Conservation (phyloP, 306 rosid species). For the Adenanthera pavonina region DNA sequence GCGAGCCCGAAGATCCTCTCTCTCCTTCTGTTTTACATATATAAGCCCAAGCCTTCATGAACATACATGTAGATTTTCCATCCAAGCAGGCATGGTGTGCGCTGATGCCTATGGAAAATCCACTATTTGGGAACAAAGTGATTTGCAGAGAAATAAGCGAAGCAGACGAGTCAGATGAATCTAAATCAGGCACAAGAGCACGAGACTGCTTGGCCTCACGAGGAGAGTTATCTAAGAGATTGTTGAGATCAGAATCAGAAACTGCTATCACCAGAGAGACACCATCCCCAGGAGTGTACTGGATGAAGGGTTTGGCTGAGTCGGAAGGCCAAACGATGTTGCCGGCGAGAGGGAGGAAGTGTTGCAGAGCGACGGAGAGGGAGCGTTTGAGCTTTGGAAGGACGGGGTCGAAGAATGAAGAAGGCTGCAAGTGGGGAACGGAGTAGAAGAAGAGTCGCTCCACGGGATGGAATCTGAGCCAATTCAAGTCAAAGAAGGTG, state of each 20-base stretch:
- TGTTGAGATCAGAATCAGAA: background rate
- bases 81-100: conserved; percentile 47
- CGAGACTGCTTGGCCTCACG: conserved; percentile 28
- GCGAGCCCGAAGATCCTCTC: background rate
- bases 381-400: background rate
- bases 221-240: background rate
- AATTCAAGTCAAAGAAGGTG: background rate
- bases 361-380: background rate
- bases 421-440: background rate
- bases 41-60: conserved; percentile 54
- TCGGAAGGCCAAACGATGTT: conserved; percentile 6
- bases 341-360: conserved; percentile 8
- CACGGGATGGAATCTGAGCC: background rate
- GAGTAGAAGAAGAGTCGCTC: conserved; percentile 8
- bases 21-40: conserved; percentile 3
- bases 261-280: background rate
- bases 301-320: background rate
- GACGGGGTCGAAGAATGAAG: background rate
- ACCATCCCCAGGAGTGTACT: background rate
- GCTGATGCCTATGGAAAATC: conserved; percentile 50
- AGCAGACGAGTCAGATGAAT: conserved; percentile 8
- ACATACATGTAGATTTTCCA: conserved; percentile 41
- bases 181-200: conserved; percentile 46
- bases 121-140: conserved; percentile 47
- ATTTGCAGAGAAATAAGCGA: conserved; percentile 44